Evolutionary conservation across 345 rosid species (phyloP).

Genomic region (Melaleuca quinquenervia): DNA sequence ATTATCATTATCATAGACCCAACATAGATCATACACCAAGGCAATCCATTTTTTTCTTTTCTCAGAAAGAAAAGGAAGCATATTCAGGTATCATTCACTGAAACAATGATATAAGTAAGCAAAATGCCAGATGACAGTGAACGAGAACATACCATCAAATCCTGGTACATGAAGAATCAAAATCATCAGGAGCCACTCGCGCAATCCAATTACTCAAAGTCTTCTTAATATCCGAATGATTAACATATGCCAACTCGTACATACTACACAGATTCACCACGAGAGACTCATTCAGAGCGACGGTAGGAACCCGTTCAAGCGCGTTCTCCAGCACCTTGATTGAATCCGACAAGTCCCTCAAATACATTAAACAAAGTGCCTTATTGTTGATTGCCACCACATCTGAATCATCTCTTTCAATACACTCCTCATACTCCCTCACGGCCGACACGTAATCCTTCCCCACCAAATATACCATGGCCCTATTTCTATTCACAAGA

Average conservation of each 20-base stretch:
- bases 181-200: conserved; percentile 90
- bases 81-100: neutral
- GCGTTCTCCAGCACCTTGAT: conserved; percentile 86
- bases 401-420: conserved; percentile 75
- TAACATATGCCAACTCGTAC: conserved; percentile 95
- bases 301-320: conserved; percentile 75
- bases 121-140: neutral
- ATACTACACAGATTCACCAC: conserved; percentile 92
- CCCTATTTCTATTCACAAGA: conserved; percentile 75
- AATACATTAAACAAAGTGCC: conserved; percentile 85
- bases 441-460: conserved; percentile 90
- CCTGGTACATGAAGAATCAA: conserved; percentile 81
- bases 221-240: conserved; percentile 71
- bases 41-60: neutral
- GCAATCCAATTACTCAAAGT: conserved; percentile 84
- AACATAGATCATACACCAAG: neutral
- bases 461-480: conserved; percentile 70
- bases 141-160: conserved; percentile 27
- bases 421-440: conserved; percentile 82
- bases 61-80: neutral
- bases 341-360: conserved; percentile 78
- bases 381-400: conserved; percentile 74
- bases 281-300: conserved; percentile 78
- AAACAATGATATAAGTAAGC: neutral
- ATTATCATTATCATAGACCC: neutral